phyloP scores from a whole-genome alignment of 2,329 filamentous ascomycete genomes.

The Leptographium lundbergii region DNA sequence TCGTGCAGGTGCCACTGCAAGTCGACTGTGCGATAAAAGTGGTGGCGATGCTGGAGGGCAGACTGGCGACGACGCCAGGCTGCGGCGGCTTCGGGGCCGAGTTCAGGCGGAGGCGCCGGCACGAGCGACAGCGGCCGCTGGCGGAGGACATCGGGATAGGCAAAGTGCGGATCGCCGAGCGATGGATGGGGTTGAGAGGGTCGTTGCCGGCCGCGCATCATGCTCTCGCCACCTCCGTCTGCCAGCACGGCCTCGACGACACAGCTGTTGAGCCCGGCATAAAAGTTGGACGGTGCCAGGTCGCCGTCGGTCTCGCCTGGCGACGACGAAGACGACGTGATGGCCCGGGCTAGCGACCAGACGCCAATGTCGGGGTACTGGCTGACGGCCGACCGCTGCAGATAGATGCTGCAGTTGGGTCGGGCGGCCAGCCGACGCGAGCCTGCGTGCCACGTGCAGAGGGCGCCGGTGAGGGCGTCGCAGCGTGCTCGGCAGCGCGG shows the following conservation, averaged over 20 bases:
- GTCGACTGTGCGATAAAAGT: conserved; percentile 11
- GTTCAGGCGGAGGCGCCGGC: neutral
- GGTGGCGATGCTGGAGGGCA: conserved; percentile 2
- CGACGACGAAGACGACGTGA: conserved; percentile 10
- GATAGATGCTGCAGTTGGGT: conserved; percentile 35
- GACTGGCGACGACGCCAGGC: neutral
- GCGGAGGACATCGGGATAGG: conserved; percentile 5
- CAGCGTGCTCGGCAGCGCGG: conserved; percentile 17
- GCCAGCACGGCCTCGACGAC: conserved; percentile 29
- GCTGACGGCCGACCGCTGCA: conserved; percentile 20
- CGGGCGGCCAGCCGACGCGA: conserved; percentile 31
- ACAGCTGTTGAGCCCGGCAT: conserved; percentile 34
- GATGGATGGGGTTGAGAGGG: neutral
- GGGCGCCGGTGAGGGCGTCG: conserved; percentile 17
- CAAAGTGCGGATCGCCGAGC: conserved; percentile 7
- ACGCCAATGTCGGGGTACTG: conserved; percentile 17
- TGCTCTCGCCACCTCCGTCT: neutral
- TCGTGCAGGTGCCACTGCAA: conserved; percentile 15
- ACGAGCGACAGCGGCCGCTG: conserved; percentile 2
- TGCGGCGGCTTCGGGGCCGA: neutral
- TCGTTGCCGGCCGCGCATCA: neutral
- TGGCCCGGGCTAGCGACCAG: conserved; percentile 35
- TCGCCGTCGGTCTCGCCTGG: conserved; percentile 21
- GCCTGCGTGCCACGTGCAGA: conserved; percentile 35
- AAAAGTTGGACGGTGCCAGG: conserved; percentile 30